These are phyloP conservation scores for Alternaria solani DNA, from an alignment of 2,329 filamentous ascomycete genomes.

Conservation along the genomic window DNA sequence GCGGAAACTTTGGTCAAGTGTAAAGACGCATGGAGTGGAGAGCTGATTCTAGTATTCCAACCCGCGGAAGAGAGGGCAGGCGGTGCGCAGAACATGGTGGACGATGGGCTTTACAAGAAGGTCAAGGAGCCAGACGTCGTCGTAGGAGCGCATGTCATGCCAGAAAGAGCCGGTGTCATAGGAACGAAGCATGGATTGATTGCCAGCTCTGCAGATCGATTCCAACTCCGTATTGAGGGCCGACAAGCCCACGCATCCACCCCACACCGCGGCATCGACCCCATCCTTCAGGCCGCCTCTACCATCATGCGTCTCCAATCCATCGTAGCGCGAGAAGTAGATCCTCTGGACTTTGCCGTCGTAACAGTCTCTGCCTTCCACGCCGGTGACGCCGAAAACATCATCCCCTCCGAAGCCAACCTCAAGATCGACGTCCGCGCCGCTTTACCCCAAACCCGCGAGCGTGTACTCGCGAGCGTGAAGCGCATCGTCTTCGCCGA, in stretches of 20 bases:
- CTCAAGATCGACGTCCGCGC: constrained; percentile 65
- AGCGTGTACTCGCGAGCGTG: constrained; percentile 58
- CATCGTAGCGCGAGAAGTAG: constrained; percentile 65
- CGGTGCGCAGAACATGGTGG: constrained; percentile 70
- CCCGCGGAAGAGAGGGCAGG: constrained; percentile 70
- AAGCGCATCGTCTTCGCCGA: constrained; percentile 65
- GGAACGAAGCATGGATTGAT: constrained; percentile 55
- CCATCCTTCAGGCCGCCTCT: constrained; percentile 64
- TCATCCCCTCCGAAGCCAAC: constrained; percentile 64
- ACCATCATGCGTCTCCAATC: constrained; percentile 66
- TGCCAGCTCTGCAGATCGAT: constrained; percentile 53
- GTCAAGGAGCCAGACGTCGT: constrained; percentile 65
- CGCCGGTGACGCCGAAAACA: constrained; percentile 67
- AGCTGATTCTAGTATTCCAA: constrained; percentile 71
- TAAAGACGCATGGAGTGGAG: constrained; percentile 66
- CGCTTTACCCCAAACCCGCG: constrained; percentile 56
- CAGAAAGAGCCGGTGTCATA: constrained; percentile 51
- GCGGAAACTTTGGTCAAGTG: constrained; percentile 59
- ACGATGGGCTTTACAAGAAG: constrained; percentile 64
- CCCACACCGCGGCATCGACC: constrained; percentile 66
- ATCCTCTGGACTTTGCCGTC: constrained; percentile 63
- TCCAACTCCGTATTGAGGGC: constrained; percentile 63
- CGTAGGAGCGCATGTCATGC: constrained; percentile 66
- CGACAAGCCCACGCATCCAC: constrained; percentile 66
- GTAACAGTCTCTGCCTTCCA: constrained; percentile 67